Evolutionary conservation across 108 stramenopile species (phyloP), one percentile per base, ranked within the genome.

Genomic region (Cyclostephanos invisitatus): DNA sequence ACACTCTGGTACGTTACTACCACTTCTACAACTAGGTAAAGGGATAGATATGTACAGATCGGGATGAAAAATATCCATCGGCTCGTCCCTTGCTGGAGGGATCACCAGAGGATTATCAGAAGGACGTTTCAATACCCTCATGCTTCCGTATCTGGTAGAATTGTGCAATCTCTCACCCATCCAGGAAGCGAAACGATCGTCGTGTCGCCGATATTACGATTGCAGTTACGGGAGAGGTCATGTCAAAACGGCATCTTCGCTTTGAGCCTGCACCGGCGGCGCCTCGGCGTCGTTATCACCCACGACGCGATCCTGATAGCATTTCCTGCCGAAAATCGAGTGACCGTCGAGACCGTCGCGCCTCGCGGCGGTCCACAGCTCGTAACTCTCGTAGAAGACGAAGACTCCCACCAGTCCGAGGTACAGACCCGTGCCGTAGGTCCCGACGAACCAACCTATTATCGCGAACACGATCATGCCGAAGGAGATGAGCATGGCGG

Each of bases 311-410:
- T 28, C n/a, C 49, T 48, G 27, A 37, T 67, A 71, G 50, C 70
- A 72, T 21, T 56, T 25, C 27, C 79, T 49, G 15, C 79, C 75
- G 60, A 80, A 80, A 32, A 80, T 72, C 0, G 79, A 69, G 37
- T 80, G 75, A 17, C 47, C 32, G 1, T 17, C 55, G 49, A 80
- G 46, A 15, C 66, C 63, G 50, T 59, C 14, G 9, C 36, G 36
- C 53, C 40, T 64, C 17, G 75, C 79, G 20, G 42, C 44, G 9
- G 5, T 12, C 36, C 37, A 51, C 49, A 80, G 42, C 37, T 61
- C 64, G 47, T 70, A 65, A 32, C 75, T 77, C 14, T 76, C 42
- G 10, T 27, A 40, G 28, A 75, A 80, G 15, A 80, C 70, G 51
- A 66, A 72, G 9, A 58, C 36, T 3, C 79, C 79, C 27, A 80